Evolutionary conservation across 140 eudicot genomes (phyloP).

Genomic region (Stevia rebaudiana): DNA sequence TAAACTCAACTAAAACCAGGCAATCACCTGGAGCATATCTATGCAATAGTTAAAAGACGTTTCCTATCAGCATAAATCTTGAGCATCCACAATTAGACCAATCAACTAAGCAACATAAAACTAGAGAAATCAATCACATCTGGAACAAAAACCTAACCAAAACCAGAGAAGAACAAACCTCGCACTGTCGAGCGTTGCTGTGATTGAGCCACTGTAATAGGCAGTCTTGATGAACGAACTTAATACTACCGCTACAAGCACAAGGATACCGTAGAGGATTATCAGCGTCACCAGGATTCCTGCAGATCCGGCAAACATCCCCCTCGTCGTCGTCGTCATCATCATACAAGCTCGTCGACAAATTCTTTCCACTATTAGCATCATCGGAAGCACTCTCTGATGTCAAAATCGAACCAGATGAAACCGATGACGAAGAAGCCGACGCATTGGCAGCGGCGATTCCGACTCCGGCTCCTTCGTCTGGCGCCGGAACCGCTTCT

Average conservation of each 20-base stretch:
- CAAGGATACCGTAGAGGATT: conserved; percentile 90
- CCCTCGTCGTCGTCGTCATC: conserved; percentile 81
- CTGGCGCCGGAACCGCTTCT: conserved; percentile 33
- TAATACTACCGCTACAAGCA: conserved; percentile 95
- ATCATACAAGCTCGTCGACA: conserved; percentile 22
- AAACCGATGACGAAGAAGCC: conserved; percentile 23
- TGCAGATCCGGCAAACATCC: conserved; percentile 93
- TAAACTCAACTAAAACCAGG: background rate
- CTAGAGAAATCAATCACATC: background rate
- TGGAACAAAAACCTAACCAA: background rate
- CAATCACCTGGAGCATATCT: background rate
- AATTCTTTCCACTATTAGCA: conserved; percentile 7
- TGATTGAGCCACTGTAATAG: conserved; percentile 96
- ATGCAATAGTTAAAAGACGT: background rate
- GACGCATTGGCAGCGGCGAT: conserved; percentile 15
- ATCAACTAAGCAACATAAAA: conserved; percentile 2
- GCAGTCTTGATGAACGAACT: conserved; percentile 92
- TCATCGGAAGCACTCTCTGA: conserved; percentile 16
- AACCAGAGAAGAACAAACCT: conserved; percentile 36
- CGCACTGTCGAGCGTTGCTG: conserved; percentile 92
- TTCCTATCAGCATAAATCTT: background rate
- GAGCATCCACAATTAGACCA: background rate
- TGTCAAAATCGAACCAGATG: conserved; percentile 23
- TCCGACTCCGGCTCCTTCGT: conserved; percentile 18
- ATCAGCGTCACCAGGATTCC: conserved; percentile 81